Evolutionary conservation across 495 filamentous ascomycete genomes (phyloP), one percentile per base, ranked within the genome.

Genomic region (Chaetomidium leptoderma): DNA sequence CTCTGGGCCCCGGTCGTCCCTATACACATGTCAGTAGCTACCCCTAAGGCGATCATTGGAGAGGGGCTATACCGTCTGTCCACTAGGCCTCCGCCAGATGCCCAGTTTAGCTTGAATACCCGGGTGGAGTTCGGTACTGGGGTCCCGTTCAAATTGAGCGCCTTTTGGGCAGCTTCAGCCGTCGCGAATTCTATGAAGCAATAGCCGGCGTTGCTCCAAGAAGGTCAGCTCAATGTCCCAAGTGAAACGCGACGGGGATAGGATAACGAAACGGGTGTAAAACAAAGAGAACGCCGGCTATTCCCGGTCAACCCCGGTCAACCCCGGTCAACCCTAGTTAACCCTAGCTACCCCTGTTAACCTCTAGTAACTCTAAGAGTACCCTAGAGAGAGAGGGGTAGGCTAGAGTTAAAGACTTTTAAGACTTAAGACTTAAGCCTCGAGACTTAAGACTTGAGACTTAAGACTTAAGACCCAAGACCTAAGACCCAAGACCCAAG

Each of bases 101-200:
- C 93, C 93, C 93, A 99, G 80, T 99, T 99, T 40, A 99, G 81
- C 80, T 97, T 97, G 84, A 99, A 99, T 29, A 91, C 86, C 14
- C 93, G 91, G 67, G 86, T 86, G 29, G 91, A 92, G 81, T 96
- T 96, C 39, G 93, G 92, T 65, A 97, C 96, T 26, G 89, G 81
- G 47, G 85, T 87, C 53, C 95, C 93, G 71, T 96, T 97, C 32
- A 97, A 77, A 21, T 79, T 79, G 50, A 99, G 81, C 40, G 95
- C 93, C 77, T 96, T 96, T 58, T 84, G 86, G 30, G 93, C 93
- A 59, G 91, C 91, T 19, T 88, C 89, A 4, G 92, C 78, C 66
- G 78, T 86, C 48, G 83, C 62, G 67, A 99, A 99, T 70, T 99
- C 93, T 63, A 97, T 88, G 74, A 99, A 99, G 76, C 93, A 99